phyloP scores from a whole-genome alignment of 768 basidiomycete genomes.

The Leucocoprinus sp. region DNA sequence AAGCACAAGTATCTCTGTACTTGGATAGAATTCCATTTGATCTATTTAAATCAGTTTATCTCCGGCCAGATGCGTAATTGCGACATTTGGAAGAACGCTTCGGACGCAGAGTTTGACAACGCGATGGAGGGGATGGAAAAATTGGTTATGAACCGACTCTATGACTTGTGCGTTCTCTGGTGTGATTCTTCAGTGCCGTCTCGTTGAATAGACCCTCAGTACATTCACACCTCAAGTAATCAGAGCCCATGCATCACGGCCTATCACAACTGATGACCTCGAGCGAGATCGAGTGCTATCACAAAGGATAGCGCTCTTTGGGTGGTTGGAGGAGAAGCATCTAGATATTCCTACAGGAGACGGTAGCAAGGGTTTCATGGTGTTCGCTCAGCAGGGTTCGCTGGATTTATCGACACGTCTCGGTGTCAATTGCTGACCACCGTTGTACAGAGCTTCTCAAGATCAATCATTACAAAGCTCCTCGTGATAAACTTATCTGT shows the following conservation, averaged over 20 bases:
- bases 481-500: conserved; percentile 96
- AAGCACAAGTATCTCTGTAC: conserved; percentile 19
- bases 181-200: conserved; percentile 3
- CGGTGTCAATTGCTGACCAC: too few relatives aligned
- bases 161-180: conserved; percentile 70
- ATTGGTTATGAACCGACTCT: conserved; percentile 96
- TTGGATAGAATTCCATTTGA: neutral
- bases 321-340: conserved; percentile 84
- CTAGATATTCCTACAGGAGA: conserved; percentile 82
- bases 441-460: conserved; percentile 78
- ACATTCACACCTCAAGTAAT: conserved; percentile 88
- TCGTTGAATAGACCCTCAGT: conserved; percentile 30
- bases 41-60: conserved; percentile 60
- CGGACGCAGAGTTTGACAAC: conserved; percentile 87
- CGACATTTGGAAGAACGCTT: conserved; percentile 74
- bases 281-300: conserved; percentile 87
- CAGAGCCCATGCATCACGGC: conserved; percentile 55
- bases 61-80: conserved; percentile 75
- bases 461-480: conserved; percentile 98
- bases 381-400: conserved; percentile 83
- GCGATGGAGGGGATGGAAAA: conserved; percentile 99
- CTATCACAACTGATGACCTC: conserved; percentile 90
- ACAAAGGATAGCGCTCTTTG: conserved; percentile 86
- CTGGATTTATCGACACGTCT: neutral
- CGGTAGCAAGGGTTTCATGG: conserved; percentile 70